Base-by-base conservation (phyloP, 2,329 filamentous ascomycete genomes). In the Neofusicoccum ribis region DNA sequence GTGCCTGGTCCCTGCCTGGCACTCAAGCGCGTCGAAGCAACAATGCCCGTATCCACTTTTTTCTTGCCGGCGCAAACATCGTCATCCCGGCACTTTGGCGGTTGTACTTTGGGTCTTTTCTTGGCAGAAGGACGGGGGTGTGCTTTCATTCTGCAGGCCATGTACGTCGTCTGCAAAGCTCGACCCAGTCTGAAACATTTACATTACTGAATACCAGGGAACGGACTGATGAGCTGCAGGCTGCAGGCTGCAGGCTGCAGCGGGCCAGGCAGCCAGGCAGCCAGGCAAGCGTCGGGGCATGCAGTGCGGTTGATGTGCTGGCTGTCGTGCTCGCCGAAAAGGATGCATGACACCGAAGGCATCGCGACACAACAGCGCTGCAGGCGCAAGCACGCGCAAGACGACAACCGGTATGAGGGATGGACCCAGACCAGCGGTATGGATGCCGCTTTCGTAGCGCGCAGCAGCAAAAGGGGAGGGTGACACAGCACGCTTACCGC, bases 31-130 rank as follows among this genome's bases (percentile, higher is more conserved):
- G 1, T 23, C 7, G 52, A 36, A 37, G 23, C 43, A 47, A 14
- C 56, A 37, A 23, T 60, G 56, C 56, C 56, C 41, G 56, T 47
- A 47, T 46, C 56, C 56, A 47, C 56, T 60, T 60, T 44, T 60
- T 37, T 20, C 15, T 34, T 52, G 31, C 50, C 20, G n/a, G 5
- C 2, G 31, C 3, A 17, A 27, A 47, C 15, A 47, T 15, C 27
- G 41, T 36, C 41, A 47, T 60, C 43, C 56, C 43, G 17, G 56
- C 5, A 44, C n/a, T 60, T 59, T 23, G 39, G 14, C 20, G 37
- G 36, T 15, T 31, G 52, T 23, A 44, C 23, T 12, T 23, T 36
- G 23, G 17, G 6, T 31, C 27, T 31, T 47, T 15, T 47, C 15
- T 8, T 46, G 41, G 43, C 27, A 5, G 31, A 60, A 37, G 43